phyloP scores from a whole-genome alignment of 805 yeast genomes.

The Hanseniaspora singularis region DNA sequence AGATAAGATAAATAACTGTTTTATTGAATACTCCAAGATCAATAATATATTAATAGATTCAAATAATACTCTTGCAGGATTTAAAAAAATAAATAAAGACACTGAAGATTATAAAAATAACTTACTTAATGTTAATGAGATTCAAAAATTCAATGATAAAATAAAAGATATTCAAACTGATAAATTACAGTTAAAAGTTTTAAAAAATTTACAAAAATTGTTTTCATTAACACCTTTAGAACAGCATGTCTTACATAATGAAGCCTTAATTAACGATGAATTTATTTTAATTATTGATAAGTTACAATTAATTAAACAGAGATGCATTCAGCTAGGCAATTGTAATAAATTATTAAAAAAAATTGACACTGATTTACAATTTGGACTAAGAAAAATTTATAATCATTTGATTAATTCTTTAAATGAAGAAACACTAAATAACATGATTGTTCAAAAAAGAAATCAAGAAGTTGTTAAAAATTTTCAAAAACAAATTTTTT shows the following conservation, averaged over 20 bases:
- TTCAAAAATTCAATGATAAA: constrained; percentile 18
- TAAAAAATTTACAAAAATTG: constrained; percentile 43
- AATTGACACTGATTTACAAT: constrained; percentile 40
- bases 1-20: not conserved
- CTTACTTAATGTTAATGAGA: constrained; percentile 6
- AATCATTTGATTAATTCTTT: constrained; percentile 31
- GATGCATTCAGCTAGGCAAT: constrained; percentile 59
- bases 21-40: not conserved
- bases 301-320: constrained; percentile 51
- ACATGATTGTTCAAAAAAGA: constrained; percentile 18
- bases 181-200: constrained; percentile 39
- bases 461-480: constrained; percentile 18
- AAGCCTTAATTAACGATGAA: constrained; percentile 32
- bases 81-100: constrained; percentile 18
- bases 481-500: constrained; percentile 28
- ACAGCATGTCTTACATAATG: constrained; percentile 41
- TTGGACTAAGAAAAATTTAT: constrained; percentile 45
- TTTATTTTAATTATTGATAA: constrained; percentile 51
- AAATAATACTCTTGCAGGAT: too few species aligned
- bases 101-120: constrained; percentile 4
- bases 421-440: constrained; percentile 19
- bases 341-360: constrained; percentile 56
- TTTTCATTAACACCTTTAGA: constrained; percentile 66
- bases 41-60: not conserved
- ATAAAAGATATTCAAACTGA: constrained; percentile 18